phyloP scores from a whole-genome alignment of 2,329 filamentous ascomycete species.

The Penicillium sp. region DNA sequence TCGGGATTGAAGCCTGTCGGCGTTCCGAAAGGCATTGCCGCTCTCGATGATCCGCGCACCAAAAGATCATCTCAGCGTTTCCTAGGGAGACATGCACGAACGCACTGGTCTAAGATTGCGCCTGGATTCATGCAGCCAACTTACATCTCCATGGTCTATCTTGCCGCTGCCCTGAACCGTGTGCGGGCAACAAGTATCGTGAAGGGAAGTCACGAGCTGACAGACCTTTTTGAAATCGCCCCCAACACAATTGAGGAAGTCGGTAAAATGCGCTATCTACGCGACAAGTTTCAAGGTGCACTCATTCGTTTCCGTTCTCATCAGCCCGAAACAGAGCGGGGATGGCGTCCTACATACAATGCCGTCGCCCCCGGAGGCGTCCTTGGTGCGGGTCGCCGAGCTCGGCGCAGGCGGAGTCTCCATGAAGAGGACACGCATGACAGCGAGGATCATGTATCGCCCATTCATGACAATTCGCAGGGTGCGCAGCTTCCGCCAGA shows the following conservation, averaged over 20 bases:
- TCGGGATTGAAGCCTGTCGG: conserved; percentile 27
- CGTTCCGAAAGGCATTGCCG: conserved; percentile 27
- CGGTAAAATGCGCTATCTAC: conserved; percentile 35
- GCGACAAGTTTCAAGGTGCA: conserved; percentile 39
- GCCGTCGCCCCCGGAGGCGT: conserved; percentile 7
- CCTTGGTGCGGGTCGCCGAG: conserved; percentile 5
- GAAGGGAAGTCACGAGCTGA: conserved; percentile 29
- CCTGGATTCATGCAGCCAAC: conserved; percentile 41
- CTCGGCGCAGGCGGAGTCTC: too few species aligned
- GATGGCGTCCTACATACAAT: not conserved
- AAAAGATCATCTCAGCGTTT: conserved; percentile 12
- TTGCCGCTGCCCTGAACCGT: conserved; percentile 38
- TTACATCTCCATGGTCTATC: conserved; percentile 42
- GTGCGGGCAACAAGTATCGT: conserved; percentile 33
- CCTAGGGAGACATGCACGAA: conserved; percentile 29
- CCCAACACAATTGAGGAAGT: conserved; percentile 36
- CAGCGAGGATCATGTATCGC: too few species aligned
- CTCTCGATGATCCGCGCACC: conserved; percentile 26
- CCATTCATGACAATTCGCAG: too few species aligned
- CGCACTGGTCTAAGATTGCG: conserved; percentile 34
- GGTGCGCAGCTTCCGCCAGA: too few species aligned
- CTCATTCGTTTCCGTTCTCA: conserved; percentile 34
- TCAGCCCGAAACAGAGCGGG: conserved; percentile 15
- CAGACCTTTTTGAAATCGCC: conserved; percentile 27
- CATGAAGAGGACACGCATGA: too few species aligned